Evolutionary conservation across 2,329 filamentous ascomycete genomes (phyloP), one percentile per base, ranked within the genome.

Genomic region (Ascochyta rabiei): DNA sequence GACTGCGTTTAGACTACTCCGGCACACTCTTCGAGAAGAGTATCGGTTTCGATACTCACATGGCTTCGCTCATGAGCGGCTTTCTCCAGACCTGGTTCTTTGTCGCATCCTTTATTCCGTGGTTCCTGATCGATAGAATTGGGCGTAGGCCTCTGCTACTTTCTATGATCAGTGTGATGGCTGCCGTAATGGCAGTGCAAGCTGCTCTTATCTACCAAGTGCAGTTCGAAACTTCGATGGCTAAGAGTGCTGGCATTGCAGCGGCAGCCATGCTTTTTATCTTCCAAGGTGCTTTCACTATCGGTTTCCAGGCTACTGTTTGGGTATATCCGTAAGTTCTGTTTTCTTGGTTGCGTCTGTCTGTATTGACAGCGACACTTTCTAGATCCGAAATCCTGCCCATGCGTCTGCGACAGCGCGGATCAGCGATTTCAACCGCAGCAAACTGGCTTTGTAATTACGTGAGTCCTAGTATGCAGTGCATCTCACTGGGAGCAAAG

Each of bases 21-120:
- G 54, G 60, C 8, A 62, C 60, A 16, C 53, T 62, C 2, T 62
- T 62, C 28, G 34, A 62, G 40, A 62, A 60, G 54, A 62, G 60
- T 21, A 62, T 62, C 19, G 57, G 60, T 6, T 62, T 62, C 24
- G 49, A 56, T 24, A 56, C 60, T 8, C 57, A 60, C 18, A 62
- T 62, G 60, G 35, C 60, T 2, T 35, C 57, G 4, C 51, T 62
- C 4, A 62, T 62, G 60, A 62, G 60, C 7, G 57, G 60, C 39
- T 62, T 62, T 34, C 34, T 62, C 4, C 60, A 62, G 49, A 62
- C 60, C 1, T 62, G 60, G 60, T 62, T 62, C 31, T 62, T 62
- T 38, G 43, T 62, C n/a, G 60, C 60, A 23, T 62, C 60, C 0
- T 62, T 62, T 37, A 60, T 62, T 12, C 60, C 60, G 1, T 62